Evolutionary conservation across 148 eudicot species (phyloP).

Genomic region (Persicaria maculosa): DNA sequence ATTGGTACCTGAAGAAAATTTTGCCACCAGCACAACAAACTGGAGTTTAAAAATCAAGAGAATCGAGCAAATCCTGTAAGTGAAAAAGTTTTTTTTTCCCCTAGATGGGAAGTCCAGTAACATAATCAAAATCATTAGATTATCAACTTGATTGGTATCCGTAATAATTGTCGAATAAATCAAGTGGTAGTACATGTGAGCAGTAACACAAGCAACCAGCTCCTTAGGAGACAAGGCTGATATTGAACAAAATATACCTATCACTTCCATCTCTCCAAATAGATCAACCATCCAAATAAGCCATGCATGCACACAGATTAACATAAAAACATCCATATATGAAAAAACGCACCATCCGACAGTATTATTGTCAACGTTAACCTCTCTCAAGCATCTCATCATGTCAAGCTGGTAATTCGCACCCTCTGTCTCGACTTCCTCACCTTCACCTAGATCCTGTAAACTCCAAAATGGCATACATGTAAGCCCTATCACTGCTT

Average conservation of each 20-base stretch:
- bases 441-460: conserved; percentile 87
- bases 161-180: no score
- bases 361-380: conserved; percentile 94
- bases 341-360: conserved; percentile 78
- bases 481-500: not conserved
- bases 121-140: no score
- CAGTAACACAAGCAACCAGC: no score
- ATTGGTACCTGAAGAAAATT: conserved; percentile 65
- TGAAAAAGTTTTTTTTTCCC: not conserved
- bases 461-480: not conserved
- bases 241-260: no score
- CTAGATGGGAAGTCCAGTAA: not conserved
- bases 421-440: conserved; percentile 98
- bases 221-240: no score
- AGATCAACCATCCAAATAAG: not conserved
- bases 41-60: not conserved
- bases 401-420: conserved; percentile 97
- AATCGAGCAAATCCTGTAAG: not conserved
- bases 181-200: no score
- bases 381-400: conserved; percentile 98
- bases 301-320: not conserved
- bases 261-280: not conserved
- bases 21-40: not conserved
- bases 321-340: not conserved
- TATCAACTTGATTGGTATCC: no score